Conservation (phyloP, 495 filamentous ascomycete species). For the Penicilliopsis zonata region DNA sequence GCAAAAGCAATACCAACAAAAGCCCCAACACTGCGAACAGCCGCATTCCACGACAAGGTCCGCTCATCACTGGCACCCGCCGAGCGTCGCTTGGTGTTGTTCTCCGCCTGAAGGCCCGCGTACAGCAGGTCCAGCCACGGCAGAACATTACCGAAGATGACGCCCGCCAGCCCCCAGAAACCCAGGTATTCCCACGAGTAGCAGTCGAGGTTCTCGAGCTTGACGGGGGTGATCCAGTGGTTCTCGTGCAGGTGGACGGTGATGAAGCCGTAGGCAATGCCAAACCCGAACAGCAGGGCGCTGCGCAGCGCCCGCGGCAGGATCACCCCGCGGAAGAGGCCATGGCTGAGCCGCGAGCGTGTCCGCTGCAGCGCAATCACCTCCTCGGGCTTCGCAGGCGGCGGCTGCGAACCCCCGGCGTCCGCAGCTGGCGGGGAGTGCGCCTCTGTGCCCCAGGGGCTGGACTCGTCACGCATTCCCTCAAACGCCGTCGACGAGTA, state of each 20-base stretch:
- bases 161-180: constrained; percentile 73
- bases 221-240: constrained; percentile 49
- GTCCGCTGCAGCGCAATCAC: constrained; percentile 21
- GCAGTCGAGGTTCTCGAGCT: constrained; percentile 45
- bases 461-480: constrained; percentile 35
- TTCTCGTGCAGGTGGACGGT: constrained; percentile 73
- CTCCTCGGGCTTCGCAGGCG: constrained; percentile 8
- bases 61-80: constrained; percentile 19
- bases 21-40: constrained; percentile 77
- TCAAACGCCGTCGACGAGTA: constrained; percentile 58
- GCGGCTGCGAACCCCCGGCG: constrained; percentile 7
- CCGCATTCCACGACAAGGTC: constrained; percentile 62
- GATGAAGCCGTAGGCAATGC: constrained; percentile 72
- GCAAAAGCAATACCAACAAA: constrained; percentile 96
- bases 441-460: constrained; percentile 62
- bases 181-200: constrained; percentile 55
- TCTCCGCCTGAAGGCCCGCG: constrained; percentile 9
- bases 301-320: constrained; percentile 40
- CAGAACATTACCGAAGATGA: constrained; percentile 62
- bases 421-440: constrained; percentile 33
- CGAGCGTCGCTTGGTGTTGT: constrained; percentile 11
- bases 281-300: constrained; percentile 64
- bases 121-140: constrained; percentile 74
- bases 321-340: constrained; percentile 31
- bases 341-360: constrained; percentile 28